Evolutionary conservation across 192 early-diverging fungal genomes (phyloP).

Genomic region (Hyaloraphidium curvatum): DNA sequence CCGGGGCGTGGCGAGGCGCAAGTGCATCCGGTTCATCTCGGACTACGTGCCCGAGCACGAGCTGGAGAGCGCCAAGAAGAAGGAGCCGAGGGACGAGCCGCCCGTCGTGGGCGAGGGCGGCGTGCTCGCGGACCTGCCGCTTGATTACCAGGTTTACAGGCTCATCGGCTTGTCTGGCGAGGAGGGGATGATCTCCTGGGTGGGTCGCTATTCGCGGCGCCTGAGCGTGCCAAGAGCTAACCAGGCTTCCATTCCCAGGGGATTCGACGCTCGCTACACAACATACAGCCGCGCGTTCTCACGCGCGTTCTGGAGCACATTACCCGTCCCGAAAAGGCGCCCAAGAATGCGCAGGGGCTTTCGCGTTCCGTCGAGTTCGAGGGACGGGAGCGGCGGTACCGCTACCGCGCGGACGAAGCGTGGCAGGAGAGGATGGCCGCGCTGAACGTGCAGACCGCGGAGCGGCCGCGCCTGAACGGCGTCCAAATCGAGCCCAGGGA

Average conservation of each 20-base stretch:
- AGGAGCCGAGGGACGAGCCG: conserved; percentile 9
- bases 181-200: conserved; percentile 27
- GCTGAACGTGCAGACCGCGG: background rate
- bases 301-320: conserved; percentile 24
- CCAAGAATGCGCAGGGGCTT: conserved; percentile 4
- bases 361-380: conserved; percentile 33
- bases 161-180: conserved; percentile 26
- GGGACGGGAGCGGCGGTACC: conserved; percentile 38
- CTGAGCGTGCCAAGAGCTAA: background rate
- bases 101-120: conserved; percentile 24
- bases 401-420: conserved; percentile 29
- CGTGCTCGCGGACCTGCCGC: conserved; percentile 27
- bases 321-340: conserved; percentile 15
- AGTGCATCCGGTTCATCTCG: too few relatives aligned
- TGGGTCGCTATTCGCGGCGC: conserved; percentile 5
- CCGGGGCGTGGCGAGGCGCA: conserved; percentile 29
- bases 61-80: conserved; percentile 7
- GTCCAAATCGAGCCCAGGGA: conserved; percentile 7
- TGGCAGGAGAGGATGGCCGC: background rate
- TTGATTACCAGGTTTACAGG: conserved; percentile 43
- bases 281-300: conserved; percentile 25
- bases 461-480: background rate
- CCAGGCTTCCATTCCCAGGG: conserved; percentile 8
- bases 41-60: too few relatives aligned
- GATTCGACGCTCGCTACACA: conserved; percentile 25